Evolutionary conservation across 1,139 yeast genomes (phyloP).

Genomic region (Kurtzmaniella quercitrusa): DNA sequence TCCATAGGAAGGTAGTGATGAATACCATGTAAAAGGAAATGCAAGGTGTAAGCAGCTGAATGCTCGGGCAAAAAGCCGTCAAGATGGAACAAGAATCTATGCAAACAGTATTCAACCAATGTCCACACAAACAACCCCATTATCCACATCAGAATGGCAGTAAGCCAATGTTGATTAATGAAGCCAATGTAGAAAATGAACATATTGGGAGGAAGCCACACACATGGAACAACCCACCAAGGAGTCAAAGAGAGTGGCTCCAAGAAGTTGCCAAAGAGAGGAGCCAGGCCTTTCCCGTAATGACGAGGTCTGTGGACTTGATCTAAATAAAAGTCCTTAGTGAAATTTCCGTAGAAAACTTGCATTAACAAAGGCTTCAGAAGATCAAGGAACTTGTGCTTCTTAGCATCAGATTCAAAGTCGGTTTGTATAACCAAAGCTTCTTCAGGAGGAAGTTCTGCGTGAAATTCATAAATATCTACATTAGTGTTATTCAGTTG

Average conservation of each 20-base stretch:
- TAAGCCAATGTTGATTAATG: conserved; percentile 28
- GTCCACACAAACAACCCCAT: conserved; percentile 90
- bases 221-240: conserved; percentile 71
- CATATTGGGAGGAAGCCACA: conserved; percentile 82
- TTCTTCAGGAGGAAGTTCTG: conserved; percentile 66
- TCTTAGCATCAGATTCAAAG: conserved; percentile 59
- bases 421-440: conserved; percentile 77
- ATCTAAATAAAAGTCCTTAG: conserved; percentile 86
- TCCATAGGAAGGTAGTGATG: conserved; percentile 99
- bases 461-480: conserved; percentile 46
- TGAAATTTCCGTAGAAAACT: conserved; percentile 66
- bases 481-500: conserved; percentile 13
- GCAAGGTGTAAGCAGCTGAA: conserved; percentile 69
- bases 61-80: conserved; percentile 83
- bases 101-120: conserved; percentile 78
- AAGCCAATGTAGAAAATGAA: conserved; percentile 43
- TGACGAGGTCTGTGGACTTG: conserved; percentile 98
- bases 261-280: conserved; percentile 48
- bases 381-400: conserved; percentile 84
- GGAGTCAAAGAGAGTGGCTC: conserved; percentile 47
- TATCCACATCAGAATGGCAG: conserved; percentile 41
- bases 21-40: conserved; percentile 89
- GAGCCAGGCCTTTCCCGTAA: conserved; percentile 79
- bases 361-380: conserved; percentile 77
- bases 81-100: conserved; percentile 89